phyloP scores from a whole-genome alignment of 169 alveolate genomes.

The Eimeria tenella region DNA sequence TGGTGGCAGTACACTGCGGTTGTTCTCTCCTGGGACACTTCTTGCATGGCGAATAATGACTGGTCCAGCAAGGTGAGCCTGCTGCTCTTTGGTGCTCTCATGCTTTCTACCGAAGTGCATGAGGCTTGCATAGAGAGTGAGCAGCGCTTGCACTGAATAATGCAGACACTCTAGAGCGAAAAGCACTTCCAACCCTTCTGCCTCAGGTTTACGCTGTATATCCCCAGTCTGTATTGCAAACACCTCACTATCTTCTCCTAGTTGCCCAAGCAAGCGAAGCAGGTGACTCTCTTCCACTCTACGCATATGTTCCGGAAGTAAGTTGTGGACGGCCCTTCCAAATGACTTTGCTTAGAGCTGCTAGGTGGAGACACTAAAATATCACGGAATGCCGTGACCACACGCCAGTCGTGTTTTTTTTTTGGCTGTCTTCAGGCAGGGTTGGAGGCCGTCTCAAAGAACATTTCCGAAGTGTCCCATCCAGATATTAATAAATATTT shows the following conservation, averaged over 20 bases:
- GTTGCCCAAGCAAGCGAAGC: slow-evolving; percentile 11
- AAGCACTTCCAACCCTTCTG: too few relatives aligned
- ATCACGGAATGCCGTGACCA: background rate
- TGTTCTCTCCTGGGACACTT: slow-evolving; percentile 72
- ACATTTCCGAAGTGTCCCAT: slow-evolving; percentile 1
- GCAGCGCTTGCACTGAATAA: too few relatives aligned
- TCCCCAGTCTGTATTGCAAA: background rate
- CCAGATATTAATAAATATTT: background rate
- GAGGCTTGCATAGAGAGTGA: background rate
- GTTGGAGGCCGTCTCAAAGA: background rate
- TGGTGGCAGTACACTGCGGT: slow-evolving; percentile 75
- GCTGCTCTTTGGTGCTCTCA: background rate
- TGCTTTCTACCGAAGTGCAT: background rate
- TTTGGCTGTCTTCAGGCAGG: slow-evolving; percentile 33
- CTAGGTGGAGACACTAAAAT: background rate
- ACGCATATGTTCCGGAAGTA: slow-evolving; percentile 77
- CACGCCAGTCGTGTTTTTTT: background rate
- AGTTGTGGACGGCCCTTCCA: background rate
- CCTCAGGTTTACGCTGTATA: slow-evolving; percentile 64
- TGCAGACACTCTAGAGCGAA: too few relatives aligned
- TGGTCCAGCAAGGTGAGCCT: slow-evolving; percentile 66
- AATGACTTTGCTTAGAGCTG: background rate
- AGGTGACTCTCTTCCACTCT: slow-evolving; percentile 17
- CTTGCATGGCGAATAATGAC: slow-evolving; percentile 59
- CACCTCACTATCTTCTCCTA: slow-evolving; percentile 69